Evolutionary conservation across 2,329 filamentous ascomycete genomes (phyloP), one percentile per base, ranked within the genome.

Genomic region (Atkinsonella hypoxylon): DNA sequence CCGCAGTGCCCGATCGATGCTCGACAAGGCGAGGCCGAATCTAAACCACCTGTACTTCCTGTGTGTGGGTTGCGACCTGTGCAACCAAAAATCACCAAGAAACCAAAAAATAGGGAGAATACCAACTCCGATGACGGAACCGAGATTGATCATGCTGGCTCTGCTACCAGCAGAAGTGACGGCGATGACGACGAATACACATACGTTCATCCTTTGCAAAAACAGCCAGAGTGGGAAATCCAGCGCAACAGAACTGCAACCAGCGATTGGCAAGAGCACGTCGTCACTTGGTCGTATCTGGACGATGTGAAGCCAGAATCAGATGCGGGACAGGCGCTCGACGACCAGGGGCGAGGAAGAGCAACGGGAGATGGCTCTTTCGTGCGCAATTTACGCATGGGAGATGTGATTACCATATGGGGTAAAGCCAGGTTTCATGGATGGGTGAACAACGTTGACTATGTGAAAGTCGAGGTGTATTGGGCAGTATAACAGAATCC

Each of bases 401-500:
- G 81, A 1, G 81, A 84, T 56, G 72, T 80, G 17, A 64, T 83
- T 11, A 82, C 79, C 0, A 58, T 83, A 1, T 83, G 80, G 80
- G 79, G 67, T 1, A 80, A 76, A 62, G 71, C 77, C 2, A 71
- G 79, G 52, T 83, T 78, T 50, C 62, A 59, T 0, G 72, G 65
- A 0, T 84, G 81, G 81, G 44, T 49, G 1, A 83, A 83, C 54
- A 48, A 64, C 12, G 61, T 82, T 10, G 61, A 75, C 45, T 68
- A 64, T 12, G 73, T 76, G 2, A 68, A 70, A 60, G 64, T 83
- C 31, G 75, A 78, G 51, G 68, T 83, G 26, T 82, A 78, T 58
- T 83, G 78, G 77, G 75, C 77, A 62, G 53, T 79, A 41, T 68
- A 50, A 58, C 15, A 5, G 34, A 36, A 15, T 36, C 15, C 15